phyloP scores from a whole-genome alignment of 2,329 filamentous ascomycete genomes.

The Pseudogymnoascus sp. region DNA sequence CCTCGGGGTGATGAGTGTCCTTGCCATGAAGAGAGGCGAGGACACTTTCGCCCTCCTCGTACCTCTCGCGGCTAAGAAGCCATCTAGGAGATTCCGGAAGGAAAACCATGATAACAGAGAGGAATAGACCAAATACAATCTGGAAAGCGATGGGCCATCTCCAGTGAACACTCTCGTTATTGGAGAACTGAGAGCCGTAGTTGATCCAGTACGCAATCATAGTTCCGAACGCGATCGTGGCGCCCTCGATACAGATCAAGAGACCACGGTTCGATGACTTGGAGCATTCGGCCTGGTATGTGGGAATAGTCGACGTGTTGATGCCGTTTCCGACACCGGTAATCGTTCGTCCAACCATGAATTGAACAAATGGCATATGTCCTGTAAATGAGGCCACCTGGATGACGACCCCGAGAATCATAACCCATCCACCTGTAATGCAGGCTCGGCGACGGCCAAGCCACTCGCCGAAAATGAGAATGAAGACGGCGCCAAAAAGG shows the following conservation, averaged over 20 bases:
- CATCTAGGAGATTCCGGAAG: slow-evolving; percentile 89
- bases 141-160: slow-evolving; percentile 79
- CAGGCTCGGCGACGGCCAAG: slow-evolving; percentile 86
- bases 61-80: slow-evolving; percentile 44
- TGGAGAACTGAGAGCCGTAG: slow-evolving; percentile 83
- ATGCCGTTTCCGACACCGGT: slow-evolving; percentile 82
- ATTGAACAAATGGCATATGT: slow-evolving; percentile 80
- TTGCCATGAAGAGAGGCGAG: slow-evolving; percentile 13
- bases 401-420: slow-evolving; percentile 72
- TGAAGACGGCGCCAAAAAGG: slow-evolving; percentile 76
- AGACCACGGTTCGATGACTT: slow-evolving; percentile 93
- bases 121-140: slow-evolving; percentile 56
- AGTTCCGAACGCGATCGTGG: background rate
- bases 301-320: slow-evolving; percentile 82
- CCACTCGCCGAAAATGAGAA: slow-evolving; percentile 83
- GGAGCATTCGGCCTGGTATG: slow-evolving; percentile 92
- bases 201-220: slow-evolving; percentile 65
- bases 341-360: slow-evolving; percentile 66
- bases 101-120: slow-evolving; percentile 55
- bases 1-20: slow-evolving; percentile 36
- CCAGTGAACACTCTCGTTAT: slow-evolving; percentile 68
- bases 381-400: slow-evolving; percentile 64
- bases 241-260: slow-evolving; percentile 78
- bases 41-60: background rate
- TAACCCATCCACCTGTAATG: slow-evolving; percentile 84